phyloP scores from a whole-genome alignment of 2,329 filamentous ascomycete genomes.

The Calonectria pseudoreteaudii region DNA sequence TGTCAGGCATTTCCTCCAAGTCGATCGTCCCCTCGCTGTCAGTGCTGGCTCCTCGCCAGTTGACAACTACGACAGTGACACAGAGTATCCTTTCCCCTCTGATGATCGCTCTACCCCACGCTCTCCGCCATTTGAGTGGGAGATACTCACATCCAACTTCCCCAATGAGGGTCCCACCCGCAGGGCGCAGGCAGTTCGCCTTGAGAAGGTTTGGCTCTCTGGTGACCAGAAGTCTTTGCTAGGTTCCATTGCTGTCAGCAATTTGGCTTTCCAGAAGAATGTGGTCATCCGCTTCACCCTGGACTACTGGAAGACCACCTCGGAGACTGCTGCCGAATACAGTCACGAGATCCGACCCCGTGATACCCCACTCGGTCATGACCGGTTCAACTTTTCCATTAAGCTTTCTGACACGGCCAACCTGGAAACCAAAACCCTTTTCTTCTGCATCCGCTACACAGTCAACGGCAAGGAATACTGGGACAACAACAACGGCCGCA shows the following conservation, averaged over 20 bases:
- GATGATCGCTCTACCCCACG: constrained; percentile 55
- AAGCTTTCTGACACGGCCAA: constrained; percentile 92
- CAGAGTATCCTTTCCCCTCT: constrained; percentile 85
- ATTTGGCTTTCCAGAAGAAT: constrained; percentile 88
- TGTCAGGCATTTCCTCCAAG: constrained; percentile 93
- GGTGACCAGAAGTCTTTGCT: constrained; percentile 87
- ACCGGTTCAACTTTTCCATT: constrained; percentile 95
- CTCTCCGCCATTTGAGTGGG: constrained; percentile 80
- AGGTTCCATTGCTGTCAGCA: constrained; percentile 86
- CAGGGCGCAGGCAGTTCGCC: constrained; percentile 74
- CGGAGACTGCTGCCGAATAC: constrained; percentile 91
- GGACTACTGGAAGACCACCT: constrained; percentile 99
- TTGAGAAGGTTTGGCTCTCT: constrained; percentile 90
- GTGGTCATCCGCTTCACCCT: constrained; percentile 95
- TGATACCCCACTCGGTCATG: constrained; percentile 75
- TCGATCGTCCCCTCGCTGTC: constrained; percentile 94
- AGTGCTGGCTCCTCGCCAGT: constrained; percentile 93
- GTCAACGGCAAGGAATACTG: constrained; percentile 89
- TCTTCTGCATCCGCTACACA: constrained; percentile 89
- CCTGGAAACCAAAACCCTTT: constrained; percentile 91
- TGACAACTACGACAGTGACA: constrained; percentile 87
- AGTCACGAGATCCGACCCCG: constrained; percentile 80
- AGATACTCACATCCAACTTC: constrained; percentile 87
- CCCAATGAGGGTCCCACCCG: constrained; percentile 68
- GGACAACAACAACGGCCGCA: constrained; percentile 90